Conservation (phyloP, 2,329 filamentous ascomycete genomes). For the Diaporthe amygdali region DNA sequence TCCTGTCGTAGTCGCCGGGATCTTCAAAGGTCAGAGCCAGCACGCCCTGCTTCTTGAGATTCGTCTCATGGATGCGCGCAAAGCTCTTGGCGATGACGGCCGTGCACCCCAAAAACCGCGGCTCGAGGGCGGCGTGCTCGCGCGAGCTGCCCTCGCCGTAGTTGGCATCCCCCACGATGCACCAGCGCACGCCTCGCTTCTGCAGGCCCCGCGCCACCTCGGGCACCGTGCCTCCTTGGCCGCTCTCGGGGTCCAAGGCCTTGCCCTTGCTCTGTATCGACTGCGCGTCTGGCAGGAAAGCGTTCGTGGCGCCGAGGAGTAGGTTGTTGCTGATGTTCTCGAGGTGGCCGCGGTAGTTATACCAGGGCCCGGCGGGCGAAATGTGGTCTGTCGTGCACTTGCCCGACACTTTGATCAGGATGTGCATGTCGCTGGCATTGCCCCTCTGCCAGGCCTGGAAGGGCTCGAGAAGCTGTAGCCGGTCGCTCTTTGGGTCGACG, state of each 20-base stretch:
- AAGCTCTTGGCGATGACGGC: slow-evolving; percentile 82
- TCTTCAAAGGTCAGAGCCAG: slow-evolving; percentile 49
- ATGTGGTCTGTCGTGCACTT: slow-evolving; percentile 47
- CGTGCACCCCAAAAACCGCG: slow-evolving; percentile 80
- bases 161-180: slow-evolving; percentile 40
- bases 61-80: slow-evolving; percentile 90
- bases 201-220: slow-evolving; percentile 34
- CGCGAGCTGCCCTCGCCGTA: slow-evolving; percentile 86
- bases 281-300: slow-evolving; percentile 32
- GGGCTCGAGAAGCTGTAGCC: slow-evolving; percentile 35
- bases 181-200: slow-evolving; percentile 32
- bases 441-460: slow-evolving; percentile 34
- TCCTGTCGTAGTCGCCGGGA: slow-evolving; percentile 24
- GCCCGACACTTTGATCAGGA: slow-evolving; percentile 41
- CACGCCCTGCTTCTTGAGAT: slow-evolving; percentile 81
- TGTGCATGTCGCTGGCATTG: slow-evolving; percentile 29
- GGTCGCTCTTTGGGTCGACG: slow-evolving; percentile 35
- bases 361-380: slow-evolving; percentile 43
- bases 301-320: slow-evolving; percentile 39
- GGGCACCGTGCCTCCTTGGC: slow-evolving; percentile 30
- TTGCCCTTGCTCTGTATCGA: slow-evolving; percentile 33
- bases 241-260: slow-evolving; percentile 30
- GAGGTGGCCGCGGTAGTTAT: slow-evolving; percentile 43
- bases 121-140: slow-evolving; percentile 87
- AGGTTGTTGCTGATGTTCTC: slow-evolving; percentile 44